Base-by-base conservation (phyloP, 306 rosid genomes). In the Gleditsia sinensis region DNA sequence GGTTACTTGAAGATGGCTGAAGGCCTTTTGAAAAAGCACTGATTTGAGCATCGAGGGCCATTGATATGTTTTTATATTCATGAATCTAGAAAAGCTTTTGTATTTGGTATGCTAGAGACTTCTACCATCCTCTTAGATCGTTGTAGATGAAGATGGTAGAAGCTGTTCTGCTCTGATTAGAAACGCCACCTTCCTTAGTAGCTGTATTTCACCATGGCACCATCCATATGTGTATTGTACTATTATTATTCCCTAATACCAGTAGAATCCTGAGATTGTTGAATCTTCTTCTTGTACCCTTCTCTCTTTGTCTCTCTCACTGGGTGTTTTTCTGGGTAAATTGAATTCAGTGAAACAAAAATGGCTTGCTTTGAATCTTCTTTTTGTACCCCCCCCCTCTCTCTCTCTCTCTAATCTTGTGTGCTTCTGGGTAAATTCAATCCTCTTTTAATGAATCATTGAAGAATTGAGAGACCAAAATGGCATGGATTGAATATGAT, bases 11-110 rank as follows among this genome's bases (percentile, higher is more conserved):
- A 60, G 45, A 33, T 60, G 67, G 67, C 67, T 19, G 42, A 61
- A 36, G 67, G 28, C 6, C 10, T 61, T 17, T 68, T 82, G 40
- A 74, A 57, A 4, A 30, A 78, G 66, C 48, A 37, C 6, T 37
- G 19, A 42, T 24, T 43, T 42, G 36, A 43, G 21, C 7, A 2
- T 13, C 23, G 19, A 45, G 45, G 28, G 30, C 59, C 1, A 14
- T 69, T 1, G 24, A 37, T 7, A 3, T n/a, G n/a, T n/a, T n/a
- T n/a, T n/a, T n/a, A n/a, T n/a, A n/a, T n/a, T n/a, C n/a, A n/a
- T n/a, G n/a, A n/a, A n/a, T n/a, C n/a, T n/a, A n/a, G n/a, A n/a
- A n/a, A n/a, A n/a, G 8, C 21, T n/a, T 39, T 5, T 37, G 19
- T 37, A 0, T 4, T 25, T 23, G 42, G 66, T 59, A 9, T 59